Base-by-base conservation (phyloP, 441 rosid genomes). In the Isatis lusitanica region DNA sequence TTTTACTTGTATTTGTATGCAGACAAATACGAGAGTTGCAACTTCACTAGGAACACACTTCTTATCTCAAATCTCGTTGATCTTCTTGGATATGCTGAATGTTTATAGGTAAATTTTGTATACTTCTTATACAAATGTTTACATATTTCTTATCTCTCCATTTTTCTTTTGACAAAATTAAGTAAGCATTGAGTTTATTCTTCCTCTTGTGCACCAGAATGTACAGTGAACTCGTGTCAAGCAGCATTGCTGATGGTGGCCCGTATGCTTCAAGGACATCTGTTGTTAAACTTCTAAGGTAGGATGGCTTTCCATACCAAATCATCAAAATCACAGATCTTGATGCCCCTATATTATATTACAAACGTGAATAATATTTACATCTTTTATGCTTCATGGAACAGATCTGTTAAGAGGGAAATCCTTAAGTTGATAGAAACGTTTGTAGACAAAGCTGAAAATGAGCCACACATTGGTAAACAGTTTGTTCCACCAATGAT, bases 401-500 rank as follows among this genome's bases (percentile, higher is more conserved):
- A 64, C 89, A 96, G 99, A 73, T 94, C 99, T 73, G 99, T 96
- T 55, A 96, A 96, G 85, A 86, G 98, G 81, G 99, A 96, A 81
- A 89, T 98, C 26, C 92, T 94, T 56, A 96, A 92, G 86, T 94
- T 96, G 70, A 94, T 96, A 36, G 98, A 96, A 84, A 96, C 99
- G 75, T 96, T 94, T 75, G 82, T 96, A 84, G 98, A 96, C 85
- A 96, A 96, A 85, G 99, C 99, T 42, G 99, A 96, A 79, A 92
- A 96, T 70, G 98, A 96, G 73, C 87, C 98, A 46, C 94, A 94
- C 66, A 89, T 90, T 63, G 99, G 98, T 59, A 96, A 90, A 81
- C 98, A 96, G 76, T 96, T 96, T 84, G 99, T 94, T 68, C 97
- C 95, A 30, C 99, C 99, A 39, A 93, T 96, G 99, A 93, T 94